Conservation (phyloP, 495 filamentous ascomycete species). For the Podospora conica region DNA sequence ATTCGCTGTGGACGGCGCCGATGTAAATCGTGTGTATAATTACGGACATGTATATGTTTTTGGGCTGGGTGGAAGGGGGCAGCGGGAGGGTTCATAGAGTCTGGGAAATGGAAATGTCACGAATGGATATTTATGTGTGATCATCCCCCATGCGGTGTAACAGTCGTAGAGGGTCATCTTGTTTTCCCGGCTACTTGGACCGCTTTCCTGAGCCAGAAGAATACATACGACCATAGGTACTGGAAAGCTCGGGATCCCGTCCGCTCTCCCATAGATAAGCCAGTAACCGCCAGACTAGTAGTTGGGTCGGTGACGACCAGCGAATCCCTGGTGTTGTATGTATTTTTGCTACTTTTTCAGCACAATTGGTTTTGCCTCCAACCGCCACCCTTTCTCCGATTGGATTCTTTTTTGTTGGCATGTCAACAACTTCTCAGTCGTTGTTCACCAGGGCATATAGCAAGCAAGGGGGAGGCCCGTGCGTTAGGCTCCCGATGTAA, state of each 20-base stretch:
- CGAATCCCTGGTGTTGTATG: constrained; percentile 40
- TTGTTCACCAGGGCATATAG: not conserved
- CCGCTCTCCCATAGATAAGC: constrained; percentile 44
- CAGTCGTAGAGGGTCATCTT: too few relatives aligned
- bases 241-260: constrained; percentile 45
- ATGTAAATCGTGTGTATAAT: constrained; percentile 2
- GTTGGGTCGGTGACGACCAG: constrained; percentile 34
- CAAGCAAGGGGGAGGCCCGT: not conserved
- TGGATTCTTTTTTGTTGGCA: not conserved
- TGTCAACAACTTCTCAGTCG: not conserved
- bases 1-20: constrained; percentile 29
- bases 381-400: not conserved
- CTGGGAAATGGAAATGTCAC: not conserved
- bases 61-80: not conserved
- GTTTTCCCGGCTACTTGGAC: too few relatives aligned
- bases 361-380: not conserved
- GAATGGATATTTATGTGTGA: not conserved
- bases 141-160: not conserved
- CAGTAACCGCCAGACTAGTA: constrained; percentile 33
- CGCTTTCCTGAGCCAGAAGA: too few relatives aligned
- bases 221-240: constrained; percentile 17
- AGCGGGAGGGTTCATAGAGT: not conserved
- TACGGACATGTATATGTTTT: not conserved
- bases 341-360: constrained; percentile 20
- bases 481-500: not conserved